Evolutionary conservation across 345 rosid species (phyloP), one percentile per base, ranked within the genome.

Genomic region (Combretum micranthum): DNA sequence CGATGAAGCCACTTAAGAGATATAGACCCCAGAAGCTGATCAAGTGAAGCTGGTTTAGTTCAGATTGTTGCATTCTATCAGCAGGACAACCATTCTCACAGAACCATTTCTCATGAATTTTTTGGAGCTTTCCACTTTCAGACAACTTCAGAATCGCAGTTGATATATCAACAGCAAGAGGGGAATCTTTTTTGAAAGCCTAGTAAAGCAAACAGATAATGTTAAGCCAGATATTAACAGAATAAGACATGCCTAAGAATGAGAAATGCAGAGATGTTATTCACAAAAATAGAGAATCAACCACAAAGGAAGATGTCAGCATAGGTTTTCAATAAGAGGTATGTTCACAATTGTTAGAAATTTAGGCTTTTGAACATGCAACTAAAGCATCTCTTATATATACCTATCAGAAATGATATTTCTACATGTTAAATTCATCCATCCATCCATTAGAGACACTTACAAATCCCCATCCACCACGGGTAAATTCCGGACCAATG

Each of bases 381-480:
- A 4, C 39, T 5, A 32, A 9, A 32, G 39, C 9, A 25, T 2
- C 9, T 7, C 0, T 0, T 32, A 32, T 4, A 32, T 32, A 32
- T 32, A 32, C 10, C 10, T 4, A 32, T 32, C 7, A 32, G 9
- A 32, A 32, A 11, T 32, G 39, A 32, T 5, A 32, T 32, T 32
- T 32, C 39, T 32, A 4, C 39, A 32, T 32, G 39, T 32, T 0
- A 32, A 32, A 32, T 32, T 32, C 1, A 32, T 32, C 9, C 39
- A 32, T 32, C 10, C 9, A 32, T 32, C 39, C 39, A 32, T 4
- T 32, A 32, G 9, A 32, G 39, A 32, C 56, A 81, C 98, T 86
- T 80, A 92, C 98, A 39, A 92, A 92, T 70, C 98, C 98, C 96
- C 96, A 92, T 60, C 96, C 98, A 44, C 77, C 76, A 59, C 59